phyloP scores from a whole-genome alignment of 1,139 yeast species.

The Yamadazyma trypodendri region DNA sequence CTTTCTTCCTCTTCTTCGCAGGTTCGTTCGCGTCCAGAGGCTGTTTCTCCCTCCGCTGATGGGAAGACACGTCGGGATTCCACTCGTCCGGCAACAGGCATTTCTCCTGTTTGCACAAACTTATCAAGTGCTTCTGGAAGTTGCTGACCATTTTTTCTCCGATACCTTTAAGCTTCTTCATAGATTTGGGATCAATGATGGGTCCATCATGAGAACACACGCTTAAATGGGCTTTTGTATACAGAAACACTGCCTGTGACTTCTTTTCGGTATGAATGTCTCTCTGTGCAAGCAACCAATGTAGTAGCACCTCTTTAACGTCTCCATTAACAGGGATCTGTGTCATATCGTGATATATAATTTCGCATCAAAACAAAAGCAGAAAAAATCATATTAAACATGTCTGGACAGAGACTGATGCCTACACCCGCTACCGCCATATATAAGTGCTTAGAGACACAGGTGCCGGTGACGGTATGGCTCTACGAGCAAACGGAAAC shows the following conservation, averaged over 20 bases:
- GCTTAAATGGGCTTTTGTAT: constrained; percentile 48
- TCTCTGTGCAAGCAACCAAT: constrained; percentile 55
- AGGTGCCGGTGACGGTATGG: constrained; percentile 80
- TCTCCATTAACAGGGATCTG: constrained; percentile 8
- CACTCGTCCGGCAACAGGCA: constrained; percentile 40
- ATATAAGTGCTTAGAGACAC: constrained; percentile 83
- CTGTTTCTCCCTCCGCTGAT: constrained; percentile 3
- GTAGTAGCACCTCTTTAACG: constrained; percentile 31
- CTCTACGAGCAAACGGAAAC: constrained; percentile 78
- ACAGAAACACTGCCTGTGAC: constrained; percentile 43
- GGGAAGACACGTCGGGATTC: constrained; percentile 11
- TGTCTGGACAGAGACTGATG: constrained; percentile 27
- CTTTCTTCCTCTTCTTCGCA: constrained; percentile 28
- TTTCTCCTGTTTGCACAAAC: constrained; percentile 47
- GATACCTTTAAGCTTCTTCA: constrained; percentile 51
- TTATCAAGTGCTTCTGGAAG: constrained; percentile 40
- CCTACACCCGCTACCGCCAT: constrained; percentile 91
- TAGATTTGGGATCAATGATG: constrained; percentile 50
- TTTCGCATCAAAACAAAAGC: background rate
- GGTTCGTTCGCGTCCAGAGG: constrained; percentile 9
- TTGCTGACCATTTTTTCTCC: constrained; percentile 61
- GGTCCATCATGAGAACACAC: constrained; percentile 40
- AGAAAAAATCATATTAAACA: too few species aligned
- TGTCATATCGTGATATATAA: background rate
- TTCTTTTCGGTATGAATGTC: constrained; percentile 41